Evolutionary conservation across 106 monocot genomes (phyloP), one percentile per base, ranked within the genome.

Genomic region (Dendrobium huoshanense): DNA sequence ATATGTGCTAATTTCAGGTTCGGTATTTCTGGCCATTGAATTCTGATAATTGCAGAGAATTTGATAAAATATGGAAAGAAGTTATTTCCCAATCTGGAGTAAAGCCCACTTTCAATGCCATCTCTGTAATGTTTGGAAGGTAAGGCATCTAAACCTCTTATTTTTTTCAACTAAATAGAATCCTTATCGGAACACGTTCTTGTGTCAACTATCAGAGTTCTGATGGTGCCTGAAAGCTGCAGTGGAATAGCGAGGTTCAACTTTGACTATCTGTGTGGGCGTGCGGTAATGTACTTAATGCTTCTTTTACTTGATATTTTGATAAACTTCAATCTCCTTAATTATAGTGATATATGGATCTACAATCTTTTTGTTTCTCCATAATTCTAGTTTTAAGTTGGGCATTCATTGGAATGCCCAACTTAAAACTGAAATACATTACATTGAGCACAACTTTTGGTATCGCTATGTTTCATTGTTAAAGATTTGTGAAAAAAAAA

Each of bases 111-210:
- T 85, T 85, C 9, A 67, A 77, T 77, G 82, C 83, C 45, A 89
- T 97, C 79, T 81, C 94, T 77, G 96, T 97, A 73, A 94, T 97
- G 96, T 97, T 97, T 84, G 96, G 96, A 83, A 92, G 96, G 96
- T 90, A 79, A 49, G 55, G 68, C 44, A 22, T 25, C 25, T 65
- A 22, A 7, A 22, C 24, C 25, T 65, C 25, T 65, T 65, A 75
- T 41, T 43, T 40, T 75, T 43, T 27, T 54, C 27, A 75, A 58
- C 11, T 75, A 43, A 68, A 72, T 41, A 19, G 56, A 25, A 41
- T 13, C 44, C 42, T 45, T 18, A 44, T 64, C 15, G n/a, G 20
- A 51, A 51, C 51, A 51, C 51, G 25, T 22, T 33, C 10, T 18
- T 11, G 75, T 76, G 24, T 75, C 55, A 41, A 8, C 43, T 2